phyloP scores from a whole-genome alignment of 805 yeast species.

The Debaryomyces hansenii region DNA sequence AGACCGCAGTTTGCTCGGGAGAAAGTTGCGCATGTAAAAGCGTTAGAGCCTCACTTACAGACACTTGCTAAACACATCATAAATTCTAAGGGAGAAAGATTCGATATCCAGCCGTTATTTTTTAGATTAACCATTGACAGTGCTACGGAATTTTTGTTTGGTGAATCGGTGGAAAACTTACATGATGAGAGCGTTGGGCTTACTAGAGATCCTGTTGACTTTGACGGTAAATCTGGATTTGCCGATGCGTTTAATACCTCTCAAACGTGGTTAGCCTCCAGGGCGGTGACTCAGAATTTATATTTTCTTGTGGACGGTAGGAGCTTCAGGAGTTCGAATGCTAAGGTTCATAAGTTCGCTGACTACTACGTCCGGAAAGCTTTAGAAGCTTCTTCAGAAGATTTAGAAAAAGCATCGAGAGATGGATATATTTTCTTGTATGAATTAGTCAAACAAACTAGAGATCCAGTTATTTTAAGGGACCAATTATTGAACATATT shows the following conservation, averaged over 20 bases:
- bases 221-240: conserved; percentile 34
- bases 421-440: conserved; percentile 37
- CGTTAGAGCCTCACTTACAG: conserved; percentile 42
- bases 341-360: conserved; percentile 26
- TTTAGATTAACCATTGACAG: conserved; percentile 41
- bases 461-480: conserved; percentile 33
- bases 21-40: conserved; percentile 39
- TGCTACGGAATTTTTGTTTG: conserved; percentile 43
- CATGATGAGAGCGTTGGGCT: conserved; percentile 23
- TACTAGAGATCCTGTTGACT: conserved; percentile 11
- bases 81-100: conserved; percentile 21
- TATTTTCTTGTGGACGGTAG: conserved; percentile 23
- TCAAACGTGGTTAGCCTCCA: conserved; percentile 29
- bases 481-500: conserved; percentile 41
- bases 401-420: conserved; percentile 23
- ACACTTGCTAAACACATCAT: conserved; percentile 31
- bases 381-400: conserved; percentile 21
- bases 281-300: conserved; percentile 23
- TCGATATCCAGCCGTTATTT: conserved; percentile 40
- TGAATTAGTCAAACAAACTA: conserved; percentile 39
- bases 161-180: conserved; percentile 36
- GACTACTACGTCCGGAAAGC: conserved; percentile 32
- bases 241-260: conserved; percentile 35
- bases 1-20: conserved; percentile 47
- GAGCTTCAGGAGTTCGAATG: conserved; percentile 22